phyloP scores from a whole-genome alignment of 1,139 yeast genomes.

The Kluyveromyces sp. region DNA sequence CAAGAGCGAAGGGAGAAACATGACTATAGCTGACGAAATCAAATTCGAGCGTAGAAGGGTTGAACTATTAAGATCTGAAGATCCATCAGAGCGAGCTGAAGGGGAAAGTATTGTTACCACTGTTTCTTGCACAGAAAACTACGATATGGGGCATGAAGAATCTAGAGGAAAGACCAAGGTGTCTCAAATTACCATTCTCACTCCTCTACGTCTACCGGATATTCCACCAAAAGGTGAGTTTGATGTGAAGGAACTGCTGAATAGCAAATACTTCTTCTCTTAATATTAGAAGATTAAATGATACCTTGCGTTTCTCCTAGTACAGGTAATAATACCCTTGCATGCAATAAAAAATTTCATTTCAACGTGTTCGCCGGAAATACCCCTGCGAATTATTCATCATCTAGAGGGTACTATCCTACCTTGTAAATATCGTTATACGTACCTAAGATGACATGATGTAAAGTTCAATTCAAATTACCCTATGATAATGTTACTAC shows the following conservation, averaged over 20 bases:
- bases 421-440: not conserved
- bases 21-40: constrained; percentile 68
- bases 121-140: constrained; percentile 51
- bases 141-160: constrained; percentile 27
- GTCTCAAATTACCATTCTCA: constrained; percentile 34
- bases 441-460: not conserved
- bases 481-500: not conserved
- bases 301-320: not conserved
- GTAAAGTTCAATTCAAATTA: not conserved
- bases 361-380: not conserved
- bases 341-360: no score
- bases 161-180: constrained; percentile 16
- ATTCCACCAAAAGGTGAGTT: constrained; percentile 81
- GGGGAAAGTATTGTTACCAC: constrained; percentile 67
- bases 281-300: constrained; percentile 10
- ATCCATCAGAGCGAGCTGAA: constrained; percentile 42
- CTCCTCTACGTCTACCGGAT: constrained; percentile 64
- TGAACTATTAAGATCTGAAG: constrained; percentile 45
- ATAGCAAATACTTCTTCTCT: constrained; percentile 74
- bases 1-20: constrained; percentile 46
- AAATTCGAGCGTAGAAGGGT: constrained; percentile 62
- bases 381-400: not conserved
- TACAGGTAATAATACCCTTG: no score
- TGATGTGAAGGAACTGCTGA: constrained; percentile 64
- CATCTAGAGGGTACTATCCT: not conserved